Evolutionary conservation across 2,329 filamentous ascomycete genomes (phyloP), one percentile per base, ranked within the genome.

Genomic region (Penicillium griseofulvum): DNA sequence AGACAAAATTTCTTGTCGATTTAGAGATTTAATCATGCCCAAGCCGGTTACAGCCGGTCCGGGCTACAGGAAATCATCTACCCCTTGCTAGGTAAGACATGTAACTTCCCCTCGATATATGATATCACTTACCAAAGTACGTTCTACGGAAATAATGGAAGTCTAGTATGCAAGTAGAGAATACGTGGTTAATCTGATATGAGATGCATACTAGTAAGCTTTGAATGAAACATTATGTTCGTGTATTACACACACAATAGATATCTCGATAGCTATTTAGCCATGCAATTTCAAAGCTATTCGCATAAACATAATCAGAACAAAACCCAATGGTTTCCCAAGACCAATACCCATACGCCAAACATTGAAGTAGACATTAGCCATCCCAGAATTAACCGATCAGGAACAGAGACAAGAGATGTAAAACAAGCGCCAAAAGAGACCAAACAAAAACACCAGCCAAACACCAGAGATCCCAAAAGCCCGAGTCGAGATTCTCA

Each of bases 21-120:
- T n/a, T 37, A 11, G 44, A 39, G 37, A 59, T 16, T 59, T 56
- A 28, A 44, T 43, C 22, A 52, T 54, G 22, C 51, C 50, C 17
- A 59, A 53, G n/a, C 54, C 45, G 7, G 53, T 59, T 31, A 49
- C 50, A 10, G 54, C 56, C 5, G 19, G 56, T n/a, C 44, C 53
- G 1, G 54, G 49, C 31, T 57, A 51, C 26, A 58, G 22, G 41
- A 49, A 31, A 33, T 55, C 12, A 12, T 54, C 17, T 22, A 49
- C n/a, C 47, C 50, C 12, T 33, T 59, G 12, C 26, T 59, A n/a
- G 49, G 51, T 0, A 55, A 59, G 17, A 37, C 38, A 29, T 57
- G 51, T 55, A 49, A n/a, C 24, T 28, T 17, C 7, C 10, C 6
- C 14, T 14, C 29, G 14, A 31, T 9, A 1, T n/a, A 38, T 26